Conservation (phyloP, 2,329 filamentous ascomycete genomes). For the Phialophora verrucosa region DNA sequence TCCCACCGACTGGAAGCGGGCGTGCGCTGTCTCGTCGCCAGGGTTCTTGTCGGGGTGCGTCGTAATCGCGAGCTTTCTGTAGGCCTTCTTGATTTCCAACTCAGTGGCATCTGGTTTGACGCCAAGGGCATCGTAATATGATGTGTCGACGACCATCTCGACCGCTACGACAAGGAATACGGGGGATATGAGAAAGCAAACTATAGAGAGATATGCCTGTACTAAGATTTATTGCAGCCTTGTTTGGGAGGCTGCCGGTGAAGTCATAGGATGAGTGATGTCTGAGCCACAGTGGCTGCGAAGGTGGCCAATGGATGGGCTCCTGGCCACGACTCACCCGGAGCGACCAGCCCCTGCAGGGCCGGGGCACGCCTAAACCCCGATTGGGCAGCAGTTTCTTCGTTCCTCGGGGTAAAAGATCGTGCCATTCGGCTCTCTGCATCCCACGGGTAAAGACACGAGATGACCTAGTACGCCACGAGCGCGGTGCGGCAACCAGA, state of each 20-base stretch:
- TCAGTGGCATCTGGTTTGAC: conserved; percentile 84
- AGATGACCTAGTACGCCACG: conserved; percentile 20
- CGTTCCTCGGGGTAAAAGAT: conserved; percentile 15
- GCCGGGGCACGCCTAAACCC: neutral
- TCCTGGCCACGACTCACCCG: neutral
- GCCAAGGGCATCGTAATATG: conserved; percentile 85
- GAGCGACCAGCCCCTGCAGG: neutral
- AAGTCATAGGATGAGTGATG: conserved; percentile 27
- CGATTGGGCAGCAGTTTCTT: conserved; percentile 1
- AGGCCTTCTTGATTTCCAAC: conserved; percentile 96
- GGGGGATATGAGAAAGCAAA: conserved; percentile 2
- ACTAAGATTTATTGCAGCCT: conserved; percentile 27
- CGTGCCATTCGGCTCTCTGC: conserved; percentile 30
- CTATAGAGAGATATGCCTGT: neutral
- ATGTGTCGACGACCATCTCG: conserved; percentile 81
- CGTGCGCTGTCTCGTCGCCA: conserved; percentile 89
- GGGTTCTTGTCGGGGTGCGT: conserved; percentile 84
- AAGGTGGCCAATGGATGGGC: neutral
- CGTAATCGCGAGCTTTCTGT: conserved; percentile 87
- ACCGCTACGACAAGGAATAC: neutral
- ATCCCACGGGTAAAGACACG: conserved; percentile 20
- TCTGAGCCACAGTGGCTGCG: conserved; percentile 12
- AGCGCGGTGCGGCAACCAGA: conserved; percentile 2
- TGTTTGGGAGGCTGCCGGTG: conserved; percentile 22
- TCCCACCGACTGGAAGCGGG: conserved; percentile 85